Conservation (phyloP, 805 yeast genomes). For the Jamesozyma hellenica region DNA sequence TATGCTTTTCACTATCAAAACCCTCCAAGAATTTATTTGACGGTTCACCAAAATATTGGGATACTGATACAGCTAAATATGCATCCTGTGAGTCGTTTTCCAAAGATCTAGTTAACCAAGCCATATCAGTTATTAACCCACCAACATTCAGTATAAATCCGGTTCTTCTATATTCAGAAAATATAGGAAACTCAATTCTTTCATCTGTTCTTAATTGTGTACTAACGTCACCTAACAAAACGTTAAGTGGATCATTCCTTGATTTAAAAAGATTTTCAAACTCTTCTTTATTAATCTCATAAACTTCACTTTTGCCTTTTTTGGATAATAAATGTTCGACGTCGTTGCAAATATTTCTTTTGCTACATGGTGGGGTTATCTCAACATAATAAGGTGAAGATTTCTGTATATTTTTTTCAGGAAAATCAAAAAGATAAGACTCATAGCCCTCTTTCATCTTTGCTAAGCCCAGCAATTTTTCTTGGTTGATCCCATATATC, state of each 20-base stretch:
- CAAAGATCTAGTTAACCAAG: conserved; percentile 33
- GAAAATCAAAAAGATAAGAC: conserved; percentile 35
- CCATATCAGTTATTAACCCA: conserved; percentile 40
- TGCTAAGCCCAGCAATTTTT: conserved; percentile 34
- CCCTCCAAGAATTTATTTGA: conserved; percentile 21
- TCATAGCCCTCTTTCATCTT: conserved; percentile 44
- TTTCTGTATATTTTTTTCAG: conserved; percentile 23
- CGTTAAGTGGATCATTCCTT: conserved; percentile 9
- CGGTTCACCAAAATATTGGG: conserved; percentile 29
- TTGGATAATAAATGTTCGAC: background rate
- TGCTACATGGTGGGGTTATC: conserved; percentile 8
- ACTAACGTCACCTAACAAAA: conserved; percentile 16
- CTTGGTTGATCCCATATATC: conserved; percentile 42
- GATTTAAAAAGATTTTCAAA: conserved; percentile 21
- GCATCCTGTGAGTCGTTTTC: conserved; percentile 17
- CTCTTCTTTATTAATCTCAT: conserved; percentile 15
- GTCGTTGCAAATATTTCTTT: conserved; percentile 3
- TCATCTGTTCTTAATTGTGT: conserved; percentile 12
- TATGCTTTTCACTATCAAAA: conserved; percentile 21
- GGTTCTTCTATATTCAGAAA: conserved; percentile 23
- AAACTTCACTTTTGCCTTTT: conserved; percentile 8
- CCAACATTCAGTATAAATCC: conserved; percentile 42
- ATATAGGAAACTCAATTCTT: conserved; percentile 21
- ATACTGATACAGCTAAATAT: conserved; percentile 42
- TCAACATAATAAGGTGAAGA: conserved; percentile 18